Conservation (phyloP, 2,329 filamentous ascomycete species). For the Aspergillus viridinutans region DNA sequence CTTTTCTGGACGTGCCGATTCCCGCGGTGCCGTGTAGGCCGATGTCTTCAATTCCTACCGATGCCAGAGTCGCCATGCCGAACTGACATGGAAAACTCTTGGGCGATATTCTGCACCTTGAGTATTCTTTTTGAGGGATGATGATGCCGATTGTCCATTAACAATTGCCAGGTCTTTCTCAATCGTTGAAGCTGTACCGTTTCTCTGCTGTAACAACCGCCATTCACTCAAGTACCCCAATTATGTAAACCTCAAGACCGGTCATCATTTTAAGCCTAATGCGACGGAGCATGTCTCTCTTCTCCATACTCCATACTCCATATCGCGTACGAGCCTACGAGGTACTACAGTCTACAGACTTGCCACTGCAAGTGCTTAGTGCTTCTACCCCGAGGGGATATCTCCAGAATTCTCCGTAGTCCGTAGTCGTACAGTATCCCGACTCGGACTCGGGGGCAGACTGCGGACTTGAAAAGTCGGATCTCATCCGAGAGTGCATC, state of each 20-base stretch:
- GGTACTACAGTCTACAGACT: background rate
- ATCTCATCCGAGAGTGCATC: too few species aligned
- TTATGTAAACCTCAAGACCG: background rate
- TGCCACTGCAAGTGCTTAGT: background rate
- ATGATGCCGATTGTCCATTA: background rate
- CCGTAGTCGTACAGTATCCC: background rate
- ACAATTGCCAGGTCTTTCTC: background rate
- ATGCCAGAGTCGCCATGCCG: background rate
- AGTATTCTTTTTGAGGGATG: background rate
- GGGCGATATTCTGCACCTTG: background rate
- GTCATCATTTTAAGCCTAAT: background rate
- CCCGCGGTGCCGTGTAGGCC: conserved; percentile 20
- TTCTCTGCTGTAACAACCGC: background rate
- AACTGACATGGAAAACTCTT: background rate
- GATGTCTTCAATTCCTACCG: conserved; percentile 4
- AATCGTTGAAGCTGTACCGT: background rate
- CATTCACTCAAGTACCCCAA: background rate
- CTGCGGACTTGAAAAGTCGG: too few species aligned
- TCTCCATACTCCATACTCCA: background rate
- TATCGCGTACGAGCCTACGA: background rate
- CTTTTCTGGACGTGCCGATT: conserved; percentile 16
- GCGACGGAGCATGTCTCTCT: conserved; percentile 3
- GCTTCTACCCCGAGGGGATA: background rate
- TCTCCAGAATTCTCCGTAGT: background rate
- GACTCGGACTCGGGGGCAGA: background rate